phyloP scores from a whole-genome alignment of 2,329 filamentous ascomycete genomes.

The Fusarium irregulare region DNA sequence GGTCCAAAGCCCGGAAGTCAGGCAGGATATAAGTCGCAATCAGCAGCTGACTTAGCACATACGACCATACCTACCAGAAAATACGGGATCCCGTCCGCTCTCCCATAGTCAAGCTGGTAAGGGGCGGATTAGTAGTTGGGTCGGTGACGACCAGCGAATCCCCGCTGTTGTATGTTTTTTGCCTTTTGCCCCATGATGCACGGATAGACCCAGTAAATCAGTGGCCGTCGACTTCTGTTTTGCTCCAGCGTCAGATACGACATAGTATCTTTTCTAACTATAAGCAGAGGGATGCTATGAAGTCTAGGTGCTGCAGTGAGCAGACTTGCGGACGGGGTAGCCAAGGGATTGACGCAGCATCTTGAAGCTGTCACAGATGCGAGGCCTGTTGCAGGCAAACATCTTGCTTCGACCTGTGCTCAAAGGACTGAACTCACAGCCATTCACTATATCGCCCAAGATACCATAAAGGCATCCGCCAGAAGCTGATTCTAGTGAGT shows the following conservation, averaged over 20 bases:
- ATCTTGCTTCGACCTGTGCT: too few relatives aligned
- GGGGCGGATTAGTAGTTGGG: slow-evolving; percentile 4
- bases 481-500: too few relatives aligned
- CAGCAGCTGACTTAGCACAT: accelerated
- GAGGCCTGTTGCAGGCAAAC: too few relatives aligned
- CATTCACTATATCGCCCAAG: too few relatives aligned
- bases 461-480: too few relatives aligned
- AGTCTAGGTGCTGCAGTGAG: too few relatives aligned
- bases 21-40: accelerated
- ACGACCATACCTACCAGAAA: slow-evolving; percentile 6
- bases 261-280: too few relatives aligned
- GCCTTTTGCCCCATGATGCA: background rate
- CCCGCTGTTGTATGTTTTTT: slow-evolving; percentile 3
- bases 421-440: too few relatives aligned
- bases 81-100: slow-evolving; percentile 4
- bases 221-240: background rate
- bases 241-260: background rate
- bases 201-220: background rate
- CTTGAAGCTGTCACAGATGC: too few relatives aligned
- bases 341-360: too few relatives aligned
- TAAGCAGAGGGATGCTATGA: too few relatives aligned
- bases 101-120: slow-evolving; percentile 5
- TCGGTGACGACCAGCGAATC: slow-evolving; percentile 5
- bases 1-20: accelerated
- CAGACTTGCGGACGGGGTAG: too few relatives aligned